These are phyloP conservation scores for Scutellaria galericulata DNA, from an alignment of 257 asterid genomes.

Conservation along the genomic window DNA sequence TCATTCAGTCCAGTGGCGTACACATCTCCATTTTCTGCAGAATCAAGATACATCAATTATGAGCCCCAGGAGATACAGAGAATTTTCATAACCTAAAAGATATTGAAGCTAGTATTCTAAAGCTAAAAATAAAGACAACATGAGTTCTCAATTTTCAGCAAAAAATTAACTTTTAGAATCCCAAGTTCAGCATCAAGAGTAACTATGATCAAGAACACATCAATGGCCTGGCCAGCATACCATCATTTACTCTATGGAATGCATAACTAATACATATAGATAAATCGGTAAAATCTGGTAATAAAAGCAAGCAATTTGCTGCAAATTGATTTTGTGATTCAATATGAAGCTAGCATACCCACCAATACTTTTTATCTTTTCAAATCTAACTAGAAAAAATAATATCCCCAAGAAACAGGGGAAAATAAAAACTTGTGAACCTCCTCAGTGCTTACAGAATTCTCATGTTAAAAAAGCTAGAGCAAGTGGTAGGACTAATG, in stretches of 20 bases:
- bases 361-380: background rate
- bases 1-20: slow-evolving; percentile 96
- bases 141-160: background rate
- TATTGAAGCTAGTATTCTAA: background rate
- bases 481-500: slow-evolving; percentile 10
- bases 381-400: background rate
- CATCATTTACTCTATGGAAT: background rate
- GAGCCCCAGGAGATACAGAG: slow-evolving; percentile 38
- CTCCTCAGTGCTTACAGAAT: background rate
- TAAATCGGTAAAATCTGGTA: slow-evolving; percentile 14
- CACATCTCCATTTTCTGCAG: slow-evolving; percentile 82
- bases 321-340: background rate
- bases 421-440: background rate
- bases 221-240: background rate
- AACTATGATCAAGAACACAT: slow-evolving; percentile 13
- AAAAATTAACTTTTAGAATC: background rate
- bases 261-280: slow-evolving; percentile 1
- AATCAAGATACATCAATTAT: slow-evolving; percentile 38
- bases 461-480: background rate
- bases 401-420: background rate
- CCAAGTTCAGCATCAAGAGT: background rate
- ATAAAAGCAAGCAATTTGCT: background rate
- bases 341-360: background rate
- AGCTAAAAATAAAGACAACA: slow-evolving; percentile 14
- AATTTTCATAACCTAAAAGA: slow-evolving; percentile 24